Percentiles rank a stretch among this genome's conserved stretches.
These are phyloP conservation scores for Paxillus rubicundulus DNA, from an alignment of 768 basidiomycete species.

Conservation along the genomic window DNA sequence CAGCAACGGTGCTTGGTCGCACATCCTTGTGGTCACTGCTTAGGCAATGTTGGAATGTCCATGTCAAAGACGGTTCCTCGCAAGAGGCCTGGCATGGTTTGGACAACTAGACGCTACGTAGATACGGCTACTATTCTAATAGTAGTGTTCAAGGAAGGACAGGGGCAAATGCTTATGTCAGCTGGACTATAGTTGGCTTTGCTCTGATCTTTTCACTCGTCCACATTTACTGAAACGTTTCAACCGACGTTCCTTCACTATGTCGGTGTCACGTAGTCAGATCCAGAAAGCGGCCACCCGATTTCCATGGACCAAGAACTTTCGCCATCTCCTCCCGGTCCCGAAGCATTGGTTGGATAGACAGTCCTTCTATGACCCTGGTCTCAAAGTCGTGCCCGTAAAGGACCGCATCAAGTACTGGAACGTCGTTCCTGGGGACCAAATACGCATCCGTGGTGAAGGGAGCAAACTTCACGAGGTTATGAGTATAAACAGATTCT, in stretches of 20 bases:
- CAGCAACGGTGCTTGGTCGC: neutral
- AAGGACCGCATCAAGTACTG: conserved; percentile 78
- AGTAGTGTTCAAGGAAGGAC: neutral
- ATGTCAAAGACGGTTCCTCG: too few relatives aligned
- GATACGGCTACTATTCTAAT: too few relatives aligned
- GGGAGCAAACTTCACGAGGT: conserved; percentile 65
- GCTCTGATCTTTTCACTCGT: neutral
- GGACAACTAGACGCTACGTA: too few relatives aligned
- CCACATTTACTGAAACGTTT: neutral
- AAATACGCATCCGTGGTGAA: conserved; percentile 68
- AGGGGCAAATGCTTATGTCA: conserved; percentile 19
- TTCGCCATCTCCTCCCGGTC: conserved; percentile 61
- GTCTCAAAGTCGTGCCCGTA: conserved; percentile 53
- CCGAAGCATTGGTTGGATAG: conserved; percentile 54
- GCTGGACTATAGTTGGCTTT: neutral
- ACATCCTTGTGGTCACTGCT: too few relatives aligned
- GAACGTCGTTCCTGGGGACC: conserved; percentile 87
- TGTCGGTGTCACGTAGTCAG: conserved; percentile 34
- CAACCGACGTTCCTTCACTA: conserved; percentile 4
- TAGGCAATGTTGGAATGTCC: too few relatives aligned
- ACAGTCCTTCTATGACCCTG: conserved; percentile 40
- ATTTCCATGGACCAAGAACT: conserved; percentile 59
- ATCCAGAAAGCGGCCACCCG: conserved; percentile 49
- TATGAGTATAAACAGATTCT: conserved; percentile 66
- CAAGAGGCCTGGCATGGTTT: too few relatives aligned